These are phyloP conservation scores for Fusarium avenaceum DNA, from an alignment of 2,329 filamentous ascomycete species.

Conservation along the genomic window DNA sequence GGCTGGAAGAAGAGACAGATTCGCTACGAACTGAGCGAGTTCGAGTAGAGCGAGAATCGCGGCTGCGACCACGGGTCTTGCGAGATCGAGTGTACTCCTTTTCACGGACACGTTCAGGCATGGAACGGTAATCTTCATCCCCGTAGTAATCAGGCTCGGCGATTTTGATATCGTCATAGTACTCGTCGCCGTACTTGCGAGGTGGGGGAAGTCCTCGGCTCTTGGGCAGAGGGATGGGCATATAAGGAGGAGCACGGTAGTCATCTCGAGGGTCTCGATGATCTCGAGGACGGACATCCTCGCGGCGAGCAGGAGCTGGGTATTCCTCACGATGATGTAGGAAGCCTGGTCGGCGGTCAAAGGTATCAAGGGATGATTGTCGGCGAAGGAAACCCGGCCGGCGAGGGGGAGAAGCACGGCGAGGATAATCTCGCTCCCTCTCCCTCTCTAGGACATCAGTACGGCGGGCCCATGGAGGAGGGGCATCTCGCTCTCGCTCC, in stretches of 20 bases:
- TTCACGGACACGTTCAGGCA: slow-evolving; percentile 71
- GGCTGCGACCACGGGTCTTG: slow-evolving; percentile 56
- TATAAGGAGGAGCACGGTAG: slow-evolving; percentile 62
- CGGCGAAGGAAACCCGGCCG: slow-evolving; percentile 79
- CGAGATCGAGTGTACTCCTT: slow-evolving; percentile 68
- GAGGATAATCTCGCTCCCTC: slow-evolving; percentile 64
- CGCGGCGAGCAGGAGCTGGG: slow-evolving; percentile 67
- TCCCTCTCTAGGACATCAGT: slow-evolving; percentile 68
- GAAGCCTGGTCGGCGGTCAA: slow-evolving; percentile 74
- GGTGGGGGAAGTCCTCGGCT: slow-evolving; percentile 72
- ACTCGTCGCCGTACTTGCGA: slow-evolving; percentile 66
- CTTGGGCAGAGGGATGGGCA: slow-evolving; percentile 78
- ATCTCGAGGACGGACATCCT: slow-evolving; percentile 61
- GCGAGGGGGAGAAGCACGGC: slow-evolving; percentile 65
- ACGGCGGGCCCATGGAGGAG: slow-evolving; percentile 64
- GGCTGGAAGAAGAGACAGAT: slow-evolving; percentile 61
- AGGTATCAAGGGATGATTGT: slow-evolving; percentile 91
- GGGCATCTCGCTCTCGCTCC: slow-evolving; percentile 49
- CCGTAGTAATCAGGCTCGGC: slow-evolving; percentile 77
- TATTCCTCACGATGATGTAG: slow-evolving; percentile 72
- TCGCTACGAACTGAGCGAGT: slow-evolving; percentile 57
- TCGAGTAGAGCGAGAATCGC: slow-evolving; percentile 57
- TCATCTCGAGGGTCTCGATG: slow-evolving; percentile 63
- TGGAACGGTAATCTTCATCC: slow-evolving; percentile 78
- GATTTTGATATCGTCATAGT: slow-evolving; percentile 75